phyloP scores from a whole-genome alignment of 768 basidiomycete genomes.

The Phlebiopsis flavidoalba region DNA sequence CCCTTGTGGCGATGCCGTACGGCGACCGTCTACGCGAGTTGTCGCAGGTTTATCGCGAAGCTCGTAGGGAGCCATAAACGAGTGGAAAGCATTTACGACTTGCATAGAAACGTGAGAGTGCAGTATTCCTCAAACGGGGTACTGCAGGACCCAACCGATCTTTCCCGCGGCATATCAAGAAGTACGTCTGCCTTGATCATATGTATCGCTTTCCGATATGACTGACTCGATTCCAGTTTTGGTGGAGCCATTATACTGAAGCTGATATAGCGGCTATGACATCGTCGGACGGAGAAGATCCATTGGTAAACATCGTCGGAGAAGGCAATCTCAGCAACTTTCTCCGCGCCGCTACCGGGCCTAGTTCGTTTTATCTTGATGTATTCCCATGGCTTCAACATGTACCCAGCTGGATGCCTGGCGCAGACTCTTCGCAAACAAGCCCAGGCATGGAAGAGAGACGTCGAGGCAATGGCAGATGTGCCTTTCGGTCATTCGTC shows the following conservation, averaged over 20 bases:
- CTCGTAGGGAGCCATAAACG: slow-evolving; percentile 20
- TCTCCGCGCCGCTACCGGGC: slow-evolving; percentile 19
- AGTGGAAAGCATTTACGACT: slow-evolving; percentile 21
- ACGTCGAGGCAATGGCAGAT: slow-evolving; percentile 22
- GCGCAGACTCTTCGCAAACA: slow-evolving; percentile 30
- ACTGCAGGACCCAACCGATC: slow-evolving; percentile 18
- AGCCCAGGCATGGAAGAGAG: slow-evolving; percentile 14
- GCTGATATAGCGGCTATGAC: slow-evolving; percentile 25
- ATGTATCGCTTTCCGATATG: too few species aligned
- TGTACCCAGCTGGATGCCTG: slow-evolving; percentile 36
- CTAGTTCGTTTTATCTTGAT: slow-evolving; percentile 27
- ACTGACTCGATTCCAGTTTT: too few species aligned
- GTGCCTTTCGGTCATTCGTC: slow-evolving; percentile 27
- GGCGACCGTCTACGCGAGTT: slow-evolving; percentile 23
- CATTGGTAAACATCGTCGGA: slow-evolving; percentile 32
- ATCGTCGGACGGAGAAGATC: slow-evolving; percentile 28
- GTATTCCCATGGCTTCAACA: slow-evolving; percentile 28
- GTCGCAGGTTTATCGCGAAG: slow-evolving; percentile 19
- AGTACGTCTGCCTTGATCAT: slow-evolving; percentile 18
- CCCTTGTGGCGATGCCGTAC: slow-evolving; percentile 18
- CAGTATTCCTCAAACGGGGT: slow-evolving; percentile 26
- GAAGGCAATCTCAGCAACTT: slow-evolving; percentile 21
- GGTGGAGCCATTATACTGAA: slow-evolving; percentile 23
- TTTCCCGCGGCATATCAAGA: slow-evolving; percentile 24
- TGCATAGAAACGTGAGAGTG: slow-evolving; percentile 28